Conservation (phyloP, 805 yeast species). For the Wickerhamiella occidentalis region DNA sequence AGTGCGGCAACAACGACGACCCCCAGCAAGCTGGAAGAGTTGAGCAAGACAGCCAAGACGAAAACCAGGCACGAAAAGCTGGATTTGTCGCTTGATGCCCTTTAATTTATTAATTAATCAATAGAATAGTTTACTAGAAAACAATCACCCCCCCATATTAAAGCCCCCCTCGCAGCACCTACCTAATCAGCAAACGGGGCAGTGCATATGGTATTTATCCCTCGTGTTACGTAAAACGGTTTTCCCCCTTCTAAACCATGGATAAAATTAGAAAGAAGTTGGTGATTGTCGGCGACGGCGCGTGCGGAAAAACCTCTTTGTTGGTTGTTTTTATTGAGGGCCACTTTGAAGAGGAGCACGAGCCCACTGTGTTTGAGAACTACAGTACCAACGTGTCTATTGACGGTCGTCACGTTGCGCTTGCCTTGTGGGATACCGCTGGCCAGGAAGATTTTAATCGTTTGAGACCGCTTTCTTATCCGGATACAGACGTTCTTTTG, state of each 20-base stretch:
- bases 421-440: slow-evolving; percentile 92
- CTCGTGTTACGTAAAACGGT: slow-evolving; percentile 2
- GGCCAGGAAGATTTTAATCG: slow-evolving; percentile 95
- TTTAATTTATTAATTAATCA: not conserved
- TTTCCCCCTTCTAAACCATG: slow-evolving; percentile 8
- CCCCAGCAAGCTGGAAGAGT: slow-evolving; percentile 2
- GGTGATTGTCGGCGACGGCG: slow-evolving; percentile 91
- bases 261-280: slow-evolving; percentile 35
- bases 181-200: not conserved
- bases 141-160: no score
- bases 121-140: not conserved
- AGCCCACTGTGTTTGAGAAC: slow-evolving; percentile 90
- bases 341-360: slow-evolving; percentile 74
- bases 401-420: slow-evolving; percentile 81
- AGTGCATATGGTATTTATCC: not conserved
- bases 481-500: slow-evolving; percentile 74
- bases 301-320: slow-evolving; percentile 85
- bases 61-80: not conserved
- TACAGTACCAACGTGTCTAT: slow-evolving; percentile 93
- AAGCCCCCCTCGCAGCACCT: not conserved
- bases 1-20: not conserved
- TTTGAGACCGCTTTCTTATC: slow-evolving; percentile 74
- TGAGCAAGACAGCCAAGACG: slow-evolving; percentile 2
- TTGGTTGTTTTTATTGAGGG: slow-evolving; percentile 88
- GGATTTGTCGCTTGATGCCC: slow-evolving; percentile 2